Base-by-base conservation (phyloP, 1,139 yeast genomes). In the Pichia norvegensis region DNA sequence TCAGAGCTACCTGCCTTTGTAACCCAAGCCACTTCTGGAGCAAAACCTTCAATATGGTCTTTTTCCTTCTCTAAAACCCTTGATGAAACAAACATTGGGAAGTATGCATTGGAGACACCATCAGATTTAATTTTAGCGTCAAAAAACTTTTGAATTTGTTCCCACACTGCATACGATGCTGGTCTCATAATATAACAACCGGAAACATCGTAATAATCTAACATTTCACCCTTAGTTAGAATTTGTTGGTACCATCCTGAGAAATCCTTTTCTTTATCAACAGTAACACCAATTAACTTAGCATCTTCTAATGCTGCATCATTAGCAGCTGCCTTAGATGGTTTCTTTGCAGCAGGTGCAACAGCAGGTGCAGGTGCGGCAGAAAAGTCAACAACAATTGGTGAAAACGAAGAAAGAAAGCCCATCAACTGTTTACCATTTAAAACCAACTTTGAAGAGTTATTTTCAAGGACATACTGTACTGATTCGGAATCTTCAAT, bases 1-100 rank as follows among this genome's bases (percentile, higher is more conserved):
- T 92, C 97, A 29, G 95, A 85, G 43, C 71, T 68, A 60, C 99
- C 99, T 43, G 99, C 99, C 61, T 74, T 79, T 50, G 99, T 94
- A 55, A 94, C 98, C 99, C 99, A 94, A 22, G 99, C 99, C 48
- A 94, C 99, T 70, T 94, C 99, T 29, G 99, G 98, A 43, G 99
- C 98, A 67, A 94, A 94, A 36, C 99, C 99, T 69, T 94, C 98
- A 60, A 94, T 82, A 65, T 94, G 99, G 66, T 94, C 99, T 71
- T 94, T 94, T 73, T 94, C 99, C 71, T 84, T 87, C 69, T 92
- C 97, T 61, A 94, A 74, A 31, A 92, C 98, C 58, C 80, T 78
- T 45, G 87, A 75, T 11, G 97, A 88, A 42, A 94, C 98, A 63
- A 94, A 94, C 96, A 94, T 86, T 55, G 99, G 99, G 84, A 94